phyloP scores from a whole-genome alignment of 2,329 filamentous ascomycete species.

The Orbilia javanica region DNA sequence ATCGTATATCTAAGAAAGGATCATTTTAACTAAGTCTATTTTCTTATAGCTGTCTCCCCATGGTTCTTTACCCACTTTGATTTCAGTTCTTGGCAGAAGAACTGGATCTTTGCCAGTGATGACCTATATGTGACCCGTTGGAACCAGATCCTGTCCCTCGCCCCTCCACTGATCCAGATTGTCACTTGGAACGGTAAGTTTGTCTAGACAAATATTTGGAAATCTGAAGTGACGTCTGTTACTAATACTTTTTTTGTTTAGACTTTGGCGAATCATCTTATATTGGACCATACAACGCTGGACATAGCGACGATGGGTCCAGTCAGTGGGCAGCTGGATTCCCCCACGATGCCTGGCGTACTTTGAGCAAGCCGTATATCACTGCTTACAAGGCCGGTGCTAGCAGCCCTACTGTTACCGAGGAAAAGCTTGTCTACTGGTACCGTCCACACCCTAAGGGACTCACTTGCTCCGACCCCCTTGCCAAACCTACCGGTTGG shows the following conservation, averaged over 20 bases:
- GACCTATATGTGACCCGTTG: conserved; percentile 73
- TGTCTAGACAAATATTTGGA: not conserved
- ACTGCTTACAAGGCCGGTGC: conserved; percentile 68
- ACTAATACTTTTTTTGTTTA: conserved; percentile 64
- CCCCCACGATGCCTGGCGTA: conserved; percentile 70
- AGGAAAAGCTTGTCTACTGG: conserved; percentile 66
- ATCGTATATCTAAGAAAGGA: no score
- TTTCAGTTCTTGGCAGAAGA: conserved; percentile 70
- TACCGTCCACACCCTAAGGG: conserved; percentile 65
- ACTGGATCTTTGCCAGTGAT: conserved; percentile 75
- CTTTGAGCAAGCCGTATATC: conserved; percentile 69
- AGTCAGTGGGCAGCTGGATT: conserved; percentile 68
- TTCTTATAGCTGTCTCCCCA: conserved; percentile 66
- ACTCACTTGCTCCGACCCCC: conserved; percentile 60
- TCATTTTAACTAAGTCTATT: no score
- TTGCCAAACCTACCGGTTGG: conserved; percentile 60
- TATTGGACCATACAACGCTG: conserved; percentile 68
- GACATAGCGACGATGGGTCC: conserved; percentile 68
- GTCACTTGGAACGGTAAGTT: conserved; percentile 61
- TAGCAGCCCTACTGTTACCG: conserved; percentile 62
- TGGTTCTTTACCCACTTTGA: conserved; percentile 72
- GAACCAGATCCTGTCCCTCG: conserved; percentile 68
- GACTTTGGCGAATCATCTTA: conserved; percentile 74
- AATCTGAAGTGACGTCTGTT: no score
- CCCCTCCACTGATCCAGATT: conserved; percentile 63